These are phyloP conservation scores for Rugonectria rugulosa DNA, from an alignment of 2,329 filamentous ascomycete genomes.

Conservation along the genomic window DNA sequence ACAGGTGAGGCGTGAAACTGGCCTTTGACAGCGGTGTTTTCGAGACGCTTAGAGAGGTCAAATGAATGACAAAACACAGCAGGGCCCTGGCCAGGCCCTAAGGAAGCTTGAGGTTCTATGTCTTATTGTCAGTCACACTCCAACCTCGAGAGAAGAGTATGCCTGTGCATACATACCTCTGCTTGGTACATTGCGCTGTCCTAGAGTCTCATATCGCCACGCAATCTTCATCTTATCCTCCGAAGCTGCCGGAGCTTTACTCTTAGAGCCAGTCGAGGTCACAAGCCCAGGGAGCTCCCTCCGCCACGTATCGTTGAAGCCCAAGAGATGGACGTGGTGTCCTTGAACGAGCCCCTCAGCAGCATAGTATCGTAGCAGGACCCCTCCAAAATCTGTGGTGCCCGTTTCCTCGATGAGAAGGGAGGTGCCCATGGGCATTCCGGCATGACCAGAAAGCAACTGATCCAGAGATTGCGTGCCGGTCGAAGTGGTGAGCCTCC, in stretches of 20 bases:
- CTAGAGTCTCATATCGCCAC: conserved; percentile 91
- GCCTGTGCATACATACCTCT: conserved; percentile 74
- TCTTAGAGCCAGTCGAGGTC: conserved; percentile 49
- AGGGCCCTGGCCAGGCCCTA: conserved; percentile 31
- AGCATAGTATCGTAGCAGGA: conserved; percentile 86
- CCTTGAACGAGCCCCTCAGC: conserved; percentile 93
- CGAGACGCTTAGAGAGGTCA: conserved; percentile 72
- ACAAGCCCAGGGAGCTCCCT: conserved; percentile 81
- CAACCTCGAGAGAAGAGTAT: too few relatives aligned
- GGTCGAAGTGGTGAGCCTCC: conserved; percentile 87
- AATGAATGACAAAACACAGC: conserved; percentile 74
- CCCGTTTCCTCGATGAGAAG: conserved; percentile 87
- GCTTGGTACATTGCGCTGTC: conserved; percentile 68
- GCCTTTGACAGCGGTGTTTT: conserved; percentile 56
- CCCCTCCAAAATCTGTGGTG: conserved; percentile 91
- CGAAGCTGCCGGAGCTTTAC: conserved; percentile 48
- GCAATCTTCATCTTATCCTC: conserved; percentile 97
- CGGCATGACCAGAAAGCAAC: conserved; percentile 85
- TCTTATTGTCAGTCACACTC: too few relatives aligned
- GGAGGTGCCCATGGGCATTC: conserved; percentile 81
- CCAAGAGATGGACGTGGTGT: conserved; percentile 86
- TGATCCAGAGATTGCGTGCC: conserved; percentile 86
- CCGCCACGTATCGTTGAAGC: conserved; percentile 80
- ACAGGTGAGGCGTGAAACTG: conserved; percentile 60
- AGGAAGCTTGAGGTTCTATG: conserved; percentile 27